A percentile compares a stretch with the other conserved stretches of the same genome.
phyloP scores from a whole-genome alignment of 495 filamentous ascomycete species.

The Tuber borchii region DNA sequence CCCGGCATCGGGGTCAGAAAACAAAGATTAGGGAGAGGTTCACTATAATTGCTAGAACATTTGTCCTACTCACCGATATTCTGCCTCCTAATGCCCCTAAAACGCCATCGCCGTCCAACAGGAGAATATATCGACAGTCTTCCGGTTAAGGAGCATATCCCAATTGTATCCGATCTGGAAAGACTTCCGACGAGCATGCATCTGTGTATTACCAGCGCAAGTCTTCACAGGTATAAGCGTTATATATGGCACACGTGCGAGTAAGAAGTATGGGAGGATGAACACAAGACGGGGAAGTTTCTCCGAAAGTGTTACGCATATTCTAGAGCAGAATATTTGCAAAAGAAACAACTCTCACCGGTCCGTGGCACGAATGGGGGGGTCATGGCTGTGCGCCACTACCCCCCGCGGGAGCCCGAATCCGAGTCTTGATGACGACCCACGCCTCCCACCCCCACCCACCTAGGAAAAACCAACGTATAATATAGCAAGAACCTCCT shows the following conservation, averaged over 20 bases:
- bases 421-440: too few species aligned
- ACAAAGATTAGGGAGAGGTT: background rate
- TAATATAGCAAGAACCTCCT: too few species aligned
- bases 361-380: too few species aligned
- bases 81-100: background rate
- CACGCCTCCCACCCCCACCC: too few species aligned
- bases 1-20: background rate
- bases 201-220: too few species aligned
- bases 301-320: background rate
- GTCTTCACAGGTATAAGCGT: too few species aligned
- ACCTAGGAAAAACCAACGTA: too few species aligned
- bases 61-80: background rate
- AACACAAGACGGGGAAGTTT: background rate
- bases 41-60: background rate
- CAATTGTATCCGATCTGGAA: background rate
- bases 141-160: background rate
- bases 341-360: background rate
- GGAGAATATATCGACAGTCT: background rate
- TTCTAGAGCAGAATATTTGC: background rate
- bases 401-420: too few species aligned
- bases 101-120: background rate
- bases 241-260: background rate
- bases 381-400: too few species aligned
- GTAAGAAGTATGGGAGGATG: background rate
- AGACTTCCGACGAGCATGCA: too few species aligned